Conservation (phyloP, 225 moss, liverwort and hornwort species). For the Asterella californica region DNA sequence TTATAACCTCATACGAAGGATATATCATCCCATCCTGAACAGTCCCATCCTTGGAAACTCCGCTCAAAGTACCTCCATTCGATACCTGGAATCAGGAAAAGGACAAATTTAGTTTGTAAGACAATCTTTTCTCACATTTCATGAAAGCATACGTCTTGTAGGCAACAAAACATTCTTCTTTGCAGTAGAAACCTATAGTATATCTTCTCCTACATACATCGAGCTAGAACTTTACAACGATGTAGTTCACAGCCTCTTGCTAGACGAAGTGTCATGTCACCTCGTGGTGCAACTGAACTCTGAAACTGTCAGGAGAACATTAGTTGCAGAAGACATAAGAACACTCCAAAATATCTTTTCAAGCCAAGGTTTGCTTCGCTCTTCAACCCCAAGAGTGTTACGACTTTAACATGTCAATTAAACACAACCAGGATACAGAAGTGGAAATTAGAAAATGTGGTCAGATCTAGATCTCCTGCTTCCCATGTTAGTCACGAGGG, state of each 20-base stretch:
- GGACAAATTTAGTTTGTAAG: neutral
- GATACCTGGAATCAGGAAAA: constrained; percentile 6
- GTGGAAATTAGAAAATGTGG: neutral
- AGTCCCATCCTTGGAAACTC: constrained; percentile 32
- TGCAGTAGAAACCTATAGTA: too few relatives aligned
- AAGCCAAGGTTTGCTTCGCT: too few relatives aligned
- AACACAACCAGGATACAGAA: too few relatives aligned
- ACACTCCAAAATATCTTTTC: too few relatives aligned
- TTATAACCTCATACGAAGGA: constrained; percentile 60
- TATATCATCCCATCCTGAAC: constrained; percentile 59
- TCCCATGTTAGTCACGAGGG: neutral
- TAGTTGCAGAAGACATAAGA: too few relatives aligned
- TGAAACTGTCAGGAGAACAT: too few relatives aligned
- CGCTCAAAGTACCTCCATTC: neutral
- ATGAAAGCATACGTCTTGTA: neutral
- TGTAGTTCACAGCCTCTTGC: too few relatives aligned
- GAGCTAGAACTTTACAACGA: too few relatives aligned
- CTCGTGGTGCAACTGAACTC: too few relatives aligned
- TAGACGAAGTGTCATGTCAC: too few relatives aligned
- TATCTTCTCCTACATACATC: too few relatives aligned
- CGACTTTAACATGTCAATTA: neutral
- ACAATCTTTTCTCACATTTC: neutral
- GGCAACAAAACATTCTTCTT: neutral
- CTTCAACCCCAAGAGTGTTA: neutral
- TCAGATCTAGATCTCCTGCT: neutral